Conservation (phyloP, 2,329 filamentous ascomycete genomes). For the Hirsutella thompsonii region DNA sequence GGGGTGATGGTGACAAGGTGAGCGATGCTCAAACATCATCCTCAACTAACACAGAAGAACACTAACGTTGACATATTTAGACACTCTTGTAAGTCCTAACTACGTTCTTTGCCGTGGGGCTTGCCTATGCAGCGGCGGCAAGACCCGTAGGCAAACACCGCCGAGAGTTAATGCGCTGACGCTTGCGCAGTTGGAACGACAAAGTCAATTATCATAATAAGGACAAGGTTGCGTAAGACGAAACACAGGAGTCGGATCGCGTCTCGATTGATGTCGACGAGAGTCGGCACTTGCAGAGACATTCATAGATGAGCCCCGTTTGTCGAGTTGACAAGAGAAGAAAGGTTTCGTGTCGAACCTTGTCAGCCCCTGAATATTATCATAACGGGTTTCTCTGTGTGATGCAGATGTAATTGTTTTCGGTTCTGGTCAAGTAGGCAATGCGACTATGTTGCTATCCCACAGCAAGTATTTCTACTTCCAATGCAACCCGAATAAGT, state of each 20-base stretch:
- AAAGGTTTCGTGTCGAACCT: too few relatives aligned
- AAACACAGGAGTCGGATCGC: slow-evolving; percentile 6
- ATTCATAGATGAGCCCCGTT: slow-evolving; percentile 19
- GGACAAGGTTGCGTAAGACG: slow-evolving; percentile 50
- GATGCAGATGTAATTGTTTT: too few relatives aligned
- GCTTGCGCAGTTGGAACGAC: slow-evolving; percentile 66
- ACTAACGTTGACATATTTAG: slow-evolving; percentile 26
- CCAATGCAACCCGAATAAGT: too few relatives aligned
- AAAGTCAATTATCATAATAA: slow-evolving; percentile 95
- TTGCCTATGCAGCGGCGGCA: too few relatives aligned
- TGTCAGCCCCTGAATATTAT: too few relatives aligned
- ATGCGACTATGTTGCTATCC: too few relatives aligned
- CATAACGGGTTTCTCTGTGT: too few relatives aligned
- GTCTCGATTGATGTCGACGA: slow-evolving; percentile 12
- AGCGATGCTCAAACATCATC: slow-evolving; percentile 7
- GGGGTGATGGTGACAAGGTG: slow-evolving; percentile 93
- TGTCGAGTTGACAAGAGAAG: slow-evolving; percentile 14
- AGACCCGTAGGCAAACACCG: background rate
- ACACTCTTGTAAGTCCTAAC: slow-evolving; percentile 33
- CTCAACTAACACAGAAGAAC: background rate
- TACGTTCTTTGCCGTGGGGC: too few relatives aligned
- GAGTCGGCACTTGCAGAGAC: too few relatives aligned
- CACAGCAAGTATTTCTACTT: too few relatives aligned
- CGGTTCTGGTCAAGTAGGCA: too few relatives aligned
- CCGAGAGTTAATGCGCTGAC: background rate